Conservation (phyloP, 2,329 filamentous ascomycete species). For the Tolypocladium pustulatum region DNA sequence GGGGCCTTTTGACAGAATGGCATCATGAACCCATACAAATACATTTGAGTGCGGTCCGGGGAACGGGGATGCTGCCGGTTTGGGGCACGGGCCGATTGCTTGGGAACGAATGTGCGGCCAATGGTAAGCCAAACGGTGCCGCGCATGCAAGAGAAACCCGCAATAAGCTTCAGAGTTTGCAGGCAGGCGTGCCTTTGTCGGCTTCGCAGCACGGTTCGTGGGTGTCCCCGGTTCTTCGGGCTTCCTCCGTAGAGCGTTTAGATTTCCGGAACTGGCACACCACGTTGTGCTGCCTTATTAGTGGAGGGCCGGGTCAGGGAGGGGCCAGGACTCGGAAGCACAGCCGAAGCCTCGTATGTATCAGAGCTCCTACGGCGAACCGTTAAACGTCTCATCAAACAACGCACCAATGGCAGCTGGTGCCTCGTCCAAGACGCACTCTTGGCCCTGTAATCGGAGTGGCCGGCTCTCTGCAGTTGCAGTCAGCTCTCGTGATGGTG, state of each 20-base stretch:
- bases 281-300: not conserved
- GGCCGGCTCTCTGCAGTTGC: not conserved
- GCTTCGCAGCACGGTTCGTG: not conserved
- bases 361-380: not conserved
- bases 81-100: not conserved
- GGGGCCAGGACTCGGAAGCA: not conserved
- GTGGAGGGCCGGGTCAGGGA: not conserved
- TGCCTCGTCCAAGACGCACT: slow-evolving; percentile 3
- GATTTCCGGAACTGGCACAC: not conserved
- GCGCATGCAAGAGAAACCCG: not conserved
- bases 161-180: not conserved
- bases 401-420: not conserved
- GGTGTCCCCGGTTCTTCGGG: not conserved
- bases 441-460: slow-evolving; percentile 2
- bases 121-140: not conserved
- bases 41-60: slow-evolving; percentile 44
- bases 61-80: not conserved
- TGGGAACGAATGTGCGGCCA: not conserved
- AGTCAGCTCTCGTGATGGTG: slow-evolving; percentile 6
- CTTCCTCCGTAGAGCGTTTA: not conserved
- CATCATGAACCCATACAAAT: slow-evolving; percentile 99
- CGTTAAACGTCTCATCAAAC: not conserved
- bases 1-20: slow-evolving; percentile 54
- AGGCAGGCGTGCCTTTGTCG: not conserved
- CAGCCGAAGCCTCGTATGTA: slow-evolving; percentile 1